phyloP scores from a whole-genome alignment of 2,329 filamentous ascomycete species.

The Dactylellina haptotyla region DNA sequence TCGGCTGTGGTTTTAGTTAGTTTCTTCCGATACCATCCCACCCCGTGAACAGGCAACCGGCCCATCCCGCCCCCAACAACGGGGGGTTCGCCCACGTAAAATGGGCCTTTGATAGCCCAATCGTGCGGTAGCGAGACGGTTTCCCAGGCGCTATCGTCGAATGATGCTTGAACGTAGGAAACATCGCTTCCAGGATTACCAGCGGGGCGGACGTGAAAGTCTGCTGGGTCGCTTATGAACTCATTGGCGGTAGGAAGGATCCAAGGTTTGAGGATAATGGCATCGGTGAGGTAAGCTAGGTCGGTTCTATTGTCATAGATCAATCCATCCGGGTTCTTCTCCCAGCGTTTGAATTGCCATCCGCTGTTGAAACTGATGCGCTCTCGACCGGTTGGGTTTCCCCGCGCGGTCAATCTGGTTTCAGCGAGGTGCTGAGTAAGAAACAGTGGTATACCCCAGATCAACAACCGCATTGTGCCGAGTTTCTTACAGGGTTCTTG shows the following conservation, averaged over 20 bases:
- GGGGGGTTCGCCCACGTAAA: conserved; percentile 60
- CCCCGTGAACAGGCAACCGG: conserved; percentile 66
- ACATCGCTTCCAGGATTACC: conserved; percentile 59
- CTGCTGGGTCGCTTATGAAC: conserved; percentile 60
- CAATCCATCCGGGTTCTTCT: conserved; percentile 61
- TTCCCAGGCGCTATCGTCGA: conserved; percentile 64
- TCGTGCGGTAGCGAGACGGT: conserved; percentile 64
- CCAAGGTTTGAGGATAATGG: conserved; percentile 61
- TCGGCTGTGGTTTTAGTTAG: conserved; percentile 60
- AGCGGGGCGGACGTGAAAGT: conserved; percentile 60
- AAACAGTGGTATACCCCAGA: conserved; percentile 5
- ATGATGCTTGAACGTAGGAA: conserved; percentile 59
- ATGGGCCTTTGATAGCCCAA: conserved; percentile 66
- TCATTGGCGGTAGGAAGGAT: conserved; percentile 63
- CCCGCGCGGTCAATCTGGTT: background rate
- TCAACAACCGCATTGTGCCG: background rate
- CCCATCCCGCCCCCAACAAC: conserved; percentile 63
- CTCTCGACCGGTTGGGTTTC: conserved; percentile 43
- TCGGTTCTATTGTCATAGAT: conserved; percentile 59
- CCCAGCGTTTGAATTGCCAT: conserved; percentile 62
- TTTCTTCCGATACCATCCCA: conserved; percentile 67
- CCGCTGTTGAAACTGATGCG: conserved; percentile 60
- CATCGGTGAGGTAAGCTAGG: conserved; percentile 49
- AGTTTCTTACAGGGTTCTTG: no score
- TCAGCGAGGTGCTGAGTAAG: conserved; percentile 4